Base-by-base conservation (phyloP, 805 yeast species). In the Candida easanensis region DNA sequence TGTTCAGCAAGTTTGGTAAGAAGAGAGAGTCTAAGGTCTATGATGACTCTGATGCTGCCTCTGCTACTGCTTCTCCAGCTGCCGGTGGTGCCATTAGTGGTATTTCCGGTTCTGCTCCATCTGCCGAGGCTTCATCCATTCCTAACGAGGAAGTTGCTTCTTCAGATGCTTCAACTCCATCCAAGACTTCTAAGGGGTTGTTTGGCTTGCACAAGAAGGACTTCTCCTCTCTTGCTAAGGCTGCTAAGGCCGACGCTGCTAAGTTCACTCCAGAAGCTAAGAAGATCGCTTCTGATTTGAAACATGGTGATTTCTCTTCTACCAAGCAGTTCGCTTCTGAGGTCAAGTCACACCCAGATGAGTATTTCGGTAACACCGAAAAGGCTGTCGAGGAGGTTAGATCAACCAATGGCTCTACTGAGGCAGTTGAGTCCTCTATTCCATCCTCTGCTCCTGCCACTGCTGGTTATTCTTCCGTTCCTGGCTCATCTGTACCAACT, bases 191-290 rank as follows among this genome's bases (percentile, higher is more conserved):
- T 9, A 45, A 28, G 26, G 42, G 41, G 16, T 16, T 47, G 10
- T 47, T 41, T 15, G 44, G 48, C 18, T 40, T 47, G 13, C 37
- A 20, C 18, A 47, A 44, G 27, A 41, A 44, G 20, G 45, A 47
- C 26, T 4, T 41, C 11, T 15, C 40, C 2, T 36, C 48, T 16
- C n/a, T 47, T n/a, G 41, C 40, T 7, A 31, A 41, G 36, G 46
- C 49, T 20, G 42, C 36, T 5, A 45, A 49, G 36, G 33, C 44
- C 23, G 52, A 40, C 17, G 30, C 28, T n/a, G 14, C 45, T 4
- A 43, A 48, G 30, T 10, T 38, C 19, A 19, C 39, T 35, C 60
- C 37, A 60, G 61, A 60, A 18, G 48, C 56, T 17, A 63, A 64
- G 10, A 30, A 42, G 16, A 28, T 46, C 22, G 46, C 50, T 5